Conservation (phyloP, 192 early-diverging fungal genomes). For the Rhizophagus clarus region DNA sequence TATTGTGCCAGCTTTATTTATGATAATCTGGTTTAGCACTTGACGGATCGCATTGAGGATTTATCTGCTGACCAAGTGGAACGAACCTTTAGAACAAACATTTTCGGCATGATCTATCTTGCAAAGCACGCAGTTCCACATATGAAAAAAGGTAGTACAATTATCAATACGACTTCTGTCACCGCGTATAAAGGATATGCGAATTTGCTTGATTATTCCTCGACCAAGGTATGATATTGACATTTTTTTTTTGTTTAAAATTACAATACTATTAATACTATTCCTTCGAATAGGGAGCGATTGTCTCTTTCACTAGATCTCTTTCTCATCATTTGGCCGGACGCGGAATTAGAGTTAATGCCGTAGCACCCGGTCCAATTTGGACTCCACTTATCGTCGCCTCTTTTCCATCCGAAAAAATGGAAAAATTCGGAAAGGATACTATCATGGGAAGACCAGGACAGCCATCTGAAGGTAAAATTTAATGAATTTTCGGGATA, state of each 20-base stretch:
- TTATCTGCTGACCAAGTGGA: slow-evolving; percentile 46
- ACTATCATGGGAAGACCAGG: slow-evolving; percentile 51
- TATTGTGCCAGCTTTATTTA: background rate
- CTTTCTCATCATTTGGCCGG: slow-evolving; percentile 47
- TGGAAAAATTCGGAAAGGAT: slow-evolving; percentile 49
- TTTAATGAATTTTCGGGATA: background rate
- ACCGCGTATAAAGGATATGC: slow-evolving; percentile 54
- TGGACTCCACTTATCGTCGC: slow-evolving; percentile 57
- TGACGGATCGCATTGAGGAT: slow-evolving; percentile 40
- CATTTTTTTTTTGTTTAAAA: background rate
- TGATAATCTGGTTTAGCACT: slow-evolving; percentile 33
- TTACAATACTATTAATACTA: too few species aligned
- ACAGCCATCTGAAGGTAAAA: slow-evolving; percentile 47
- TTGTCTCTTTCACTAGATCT: slow-evolving; percentile 56
- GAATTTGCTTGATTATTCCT: slow-evolving; percentile 51
- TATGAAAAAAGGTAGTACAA: slow-evolving; percentile 42
- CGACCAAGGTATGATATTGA: slow-evolving; percentile 41
- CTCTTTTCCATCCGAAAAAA: slow-evolving; percentile 43
- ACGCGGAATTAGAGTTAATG: slow-evolving; percentile 54
- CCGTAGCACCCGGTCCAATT: slow-evolving; percentile 56
- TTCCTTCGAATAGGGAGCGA: slow-evolving; percentile 47
- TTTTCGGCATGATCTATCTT: slow-evolving; percentile 53
- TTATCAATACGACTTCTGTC: slow-evolving; percentile 58
- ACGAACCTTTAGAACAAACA: slow-evolving; percentile 47
- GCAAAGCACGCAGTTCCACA: slow-evolving; percentile 50